These are phyloP conservation scores for Zizania latifolia DNA, from an alignment of 176 grass and related monocot species.

Conservation along the genomic window DNA sequence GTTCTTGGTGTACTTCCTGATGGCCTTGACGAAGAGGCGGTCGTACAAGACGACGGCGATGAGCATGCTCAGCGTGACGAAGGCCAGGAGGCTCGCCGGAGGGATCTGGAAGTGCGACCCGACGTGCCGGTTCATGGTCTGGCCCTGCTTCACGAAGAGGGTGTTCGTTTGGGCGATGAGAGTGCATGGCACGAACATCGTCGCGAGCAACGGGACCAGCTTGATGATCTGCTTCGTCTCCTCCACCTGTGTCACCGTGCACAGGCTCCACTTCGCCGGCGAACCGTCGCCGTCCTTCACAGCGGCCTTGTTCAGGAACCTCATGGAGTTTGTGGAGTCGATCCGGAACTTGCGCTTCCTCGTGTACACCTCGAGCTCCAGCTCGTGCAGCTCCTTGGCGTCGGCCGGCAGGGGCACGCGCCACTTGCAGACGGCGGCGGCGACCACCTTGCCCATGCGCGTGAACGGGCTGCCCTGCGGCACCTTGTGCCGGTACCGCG, in stretches of 20 bases:
- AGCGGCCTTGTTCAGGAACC: constrained; percentile 57
- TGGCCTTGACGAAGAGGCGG: constrained; percentile 24
- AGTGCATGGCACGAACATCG: constrained; percentile 47
- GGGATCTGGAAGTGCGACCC: constrained; percentile 46
- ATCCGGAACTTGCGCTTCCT: constrained; percentile 31
- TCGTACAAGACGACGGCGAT: constrained; percentile 35
- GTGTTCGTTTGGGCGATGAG: constrained; percentile 55
- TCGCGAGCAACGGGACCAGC: constrained; percentile 33
- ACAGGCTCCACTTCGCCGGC: constrained; percentile 21
- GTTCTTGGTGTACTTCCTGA: constrained; percentile 43
- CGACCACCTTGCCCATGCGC: constrained; percentile 43
- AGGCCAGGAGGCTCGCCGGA: constrained; percentile 44
- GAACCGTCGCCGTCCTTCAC: constrained; percentile 19
- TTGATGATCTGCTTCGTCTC: constrained; percentile 46
- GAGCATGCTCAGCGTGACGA: constrained; percentile 51
- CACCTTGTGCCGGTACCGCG: constrained; percentile 51
- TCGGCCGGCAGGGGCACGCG: constrained; percentile 8
- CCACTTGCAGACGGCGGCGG: constrained; percentile 32
- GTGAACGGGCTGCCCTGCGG: constrained; percentile 45
- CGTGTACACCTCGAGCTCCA: constrained; percentile 38
- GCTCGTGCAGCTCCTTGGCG: constrained; percentile 45
- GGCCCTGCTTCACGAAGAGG: constrained; percentile 71
- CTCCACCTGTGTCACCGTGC: constrained; percentile 64
- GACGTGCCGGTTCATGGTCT: constrained; percentile 35
- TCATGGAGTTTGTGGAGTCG: constrained; percentile 30